Evolutionary conservation across 2,329 filamentous ascomycete species (phyloP).

Genomic region (Fusarium brachygibbosum): DNA sequence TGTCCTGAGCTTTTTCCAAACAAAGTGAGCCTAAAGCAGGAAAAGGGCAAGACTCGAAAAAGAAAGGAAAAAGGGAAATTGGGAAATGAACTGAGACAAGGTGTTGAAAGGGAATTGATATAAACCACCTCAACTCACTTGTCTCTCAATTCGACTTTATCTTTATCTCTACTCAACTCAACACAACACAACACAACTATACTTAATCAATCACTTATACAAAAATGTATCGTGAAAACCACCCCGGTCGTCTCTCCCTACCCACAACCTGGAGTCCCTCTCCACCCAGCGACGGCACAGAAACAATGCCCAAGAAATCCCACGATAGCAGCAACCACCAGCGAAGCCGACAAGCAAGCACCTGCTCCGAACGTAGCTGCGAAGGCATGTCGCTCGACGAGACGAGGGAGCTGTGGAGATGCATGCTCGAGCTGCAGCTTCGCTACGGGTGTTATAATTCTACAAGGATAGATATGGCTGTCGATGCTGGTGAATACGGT

Average conservation of each 20-base stretch:
- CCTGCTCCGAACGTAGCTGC: slow-evolving; percentile 51
- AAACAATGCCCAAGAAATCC: slow-evolving; percentile 32
- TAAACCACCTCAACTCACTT: slow-evolving; percentile 11
- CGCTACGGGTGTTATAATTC: slow-evolving; percentile 65
- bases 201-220: background rate
- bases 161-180: background rate
- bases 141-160: background rate
- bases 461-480: slow-evolving; percentile 62
- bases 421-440: slow-evolving; percentile 64
- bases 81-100: background rate
- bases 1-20: slow-evolving; percentile 4
- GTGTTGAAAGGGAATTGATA: slow-evolving; percentile 14
- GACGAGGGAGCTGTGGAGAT: slow-evolving; percentile 60
- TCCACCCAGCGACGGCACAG: slow-evolving; percentile 27
- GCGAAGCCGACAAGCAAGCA: slow-evolving; percentile 47
- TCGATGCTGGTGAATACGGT: slow-evolving; percentile 58
- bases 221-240: slow-evolving; percentile 45
- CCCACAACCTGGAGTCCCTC: slow-evolving; percentile 39
- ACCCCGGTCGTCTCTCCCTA: slow-evolving; percentile 40
- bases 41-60: slow-evolving; percentile 12
- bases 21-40: slow-evolving; percentile 4
- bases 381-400: slow-evolving; percentile 55
- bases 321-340: slow-evolving; percentile 14
- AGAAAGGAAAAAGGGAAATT: slow-evolving; percentile 2
- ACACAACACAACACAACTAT: background rate